These are phyloP conservation scores for Metschnikowia vanudenii DNA, from an alignment of 805 yeast genomes.

Conservation along the genomic window DNA sequence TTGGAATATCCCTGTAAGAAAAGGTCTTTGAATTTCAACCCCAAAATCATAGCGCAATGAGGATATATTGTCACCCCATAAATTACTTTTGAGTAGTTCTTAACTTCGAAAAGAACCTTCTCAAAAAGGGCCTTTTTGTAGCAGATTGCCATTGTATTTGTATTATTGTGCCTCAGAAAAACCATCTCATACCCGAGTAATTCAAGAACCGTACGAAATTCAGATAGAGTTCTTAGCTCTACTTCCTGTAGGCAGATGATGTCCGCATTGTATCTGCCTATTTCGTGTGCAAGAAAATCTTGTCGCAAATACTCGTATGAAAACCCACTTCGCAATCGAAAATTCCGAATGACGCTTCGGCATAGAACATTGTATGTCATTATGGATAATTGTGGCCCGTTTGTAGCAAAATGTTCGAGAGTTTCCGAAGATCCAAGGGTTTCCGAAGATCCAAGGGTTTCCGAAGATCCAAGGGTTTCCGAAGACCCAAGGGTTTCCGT, in stretches of 20 bases:
- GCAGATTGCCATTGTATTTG: conserved; percentile 4
- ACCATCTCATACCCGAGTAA: not conserved
- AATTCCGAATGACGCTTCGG: not conserved
- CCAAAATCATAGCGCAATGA: not conserved
- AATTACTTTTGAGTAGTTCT: not conserved
- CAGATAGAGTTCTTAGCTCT: not conserved
- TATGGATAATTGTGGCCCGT: conserved; percentile 1
- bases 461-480: too few relatives aligned
- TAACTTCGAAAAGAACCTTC: not conserved
- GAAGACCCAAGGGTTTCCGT: too few relatives aligned
- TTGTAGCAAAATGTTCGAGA: not conserved
- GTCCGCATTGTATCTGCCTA: conserved; percentile 3
- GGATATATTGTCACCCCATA: too few relatives aligned
- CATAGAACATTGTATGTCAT: conserved; percentile 45
- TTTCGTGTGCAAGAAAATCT: conserved; percentile 1
- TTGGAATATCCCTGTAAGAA: not conserved
- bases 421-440: too few relatives aligned
- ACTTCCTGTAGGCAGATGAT: conserved; percentile 7
- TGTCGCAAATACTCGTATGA: conserved; percentile 9
- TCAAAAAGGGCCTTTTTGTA: conserved; percentile 2
- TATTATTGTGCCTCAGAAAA: not conserved
- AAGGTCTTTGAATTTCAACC: not conserved
- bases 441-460: too few relatives aligned
- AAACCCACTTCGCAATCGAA: conserved; percentile 10
- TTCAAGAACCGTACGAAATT: not conserved